phyloP scores from a whole-genome alignment of 2,329 filamentous ascomycete species.

The Xylaria polymorpha region DNA sequence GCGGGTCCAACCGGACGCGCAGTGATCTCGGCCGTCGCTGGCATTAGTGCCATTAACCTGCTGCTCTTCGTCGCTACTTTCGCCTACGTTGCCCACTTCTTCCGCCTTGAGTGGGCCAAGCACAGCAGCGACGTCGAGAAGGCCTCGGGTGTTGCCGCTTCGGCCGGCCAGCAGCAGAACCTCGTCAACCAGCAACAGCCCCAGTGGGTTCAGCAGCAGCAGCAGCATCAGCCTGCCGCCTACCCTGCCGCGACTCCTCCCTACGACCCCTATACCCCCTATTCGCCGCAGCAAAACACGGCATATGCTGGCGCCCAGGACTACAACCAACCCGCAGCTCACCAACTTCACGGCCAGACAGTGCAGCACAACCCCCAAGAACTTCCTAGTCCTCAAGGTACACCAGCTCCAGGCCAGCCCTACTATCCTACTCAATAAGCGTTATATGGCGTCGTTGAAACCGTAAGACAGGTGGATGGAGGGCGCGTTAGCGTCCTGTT shows the following conservation, averaged over 20 bases:
- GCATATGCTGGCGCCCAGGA: slow-evolving; percentile 40
- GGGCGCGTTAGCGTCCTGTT: background rate
- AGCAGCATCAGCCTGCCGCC: slow-evolving; percentile 33
- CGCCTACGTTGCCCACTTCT: slow-evolving; percentile 50
- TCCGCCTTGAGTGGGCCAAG: slow-evolving; percentile 46
- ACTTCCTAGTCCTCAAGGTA: slow-evolving; percentile 38
- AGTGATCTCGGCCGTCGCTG: slow-evolving; percentile 56
- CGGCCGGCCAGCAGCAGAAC: slow-evolving; percentile 37
- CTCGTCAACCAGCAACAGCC: slow-evolving; percentile 39
- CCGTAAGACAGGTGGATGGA: background rate
- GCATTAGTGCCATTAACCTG: slow-evolving; percentile 56
- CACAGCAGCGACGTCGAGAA: slow-evolving; percentile 45
- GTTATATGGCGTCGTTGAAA: background rate
- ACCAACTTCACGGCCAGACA: slow-evolving; percentile 26
- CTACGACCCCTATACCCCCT: slow-evolving; percentile 39
- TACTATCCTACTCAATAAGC: slow-evolving; percentile 41
- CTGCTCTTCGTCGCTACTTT: slow-evolving; percentile 50
- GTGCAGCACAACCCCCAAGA: slow-evolving; percentile 25
- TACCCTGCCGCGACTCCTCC: slow-evolving; percentile 17
- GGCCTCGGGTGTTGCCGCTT: slow-evolving; percentile 13
- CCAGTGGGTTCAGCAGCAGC: slow-evolving; percentile 31
- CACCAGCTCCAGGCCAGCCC: slow-evolving; percentile 41
- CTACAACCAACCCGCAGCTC: slow-evolving; percentile 34
- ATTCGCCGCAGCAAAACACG: slow-evolving; percentile 36
- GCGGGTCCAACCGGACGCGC: slow-evolving; percentile 52